Base-by-base conservation (phyloP, 305 asterid species). In the Ajuga reptans region DNA sequence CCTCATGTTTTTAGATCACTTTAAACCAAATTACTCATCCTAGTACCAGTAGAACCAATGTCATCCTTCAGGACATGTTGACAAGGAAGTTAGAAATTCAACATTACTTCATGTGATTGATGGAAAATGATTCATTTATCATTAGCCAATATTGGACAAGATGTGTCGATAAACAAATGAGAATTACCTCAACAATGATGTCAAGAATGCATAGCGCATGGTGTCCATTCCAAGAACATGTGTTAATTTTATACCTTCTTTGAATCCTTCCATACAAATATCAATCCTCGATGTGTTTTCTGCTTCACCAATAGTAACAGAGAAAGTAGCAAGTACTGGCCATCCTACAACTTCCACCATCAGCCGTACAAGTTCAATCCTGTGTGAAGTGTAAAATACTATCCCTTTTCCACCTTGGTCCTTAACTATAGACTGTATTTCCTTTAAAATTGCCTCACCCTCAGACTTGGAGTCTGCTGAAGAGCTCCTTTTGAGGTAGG, bases 251-350 rank as follows among this genome's bases (percentile, higher is more conserved):
- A 91, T 88, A 69, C 98, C 99, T 60, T 90, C 95, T 82, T 79
- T 91, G 80, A 94, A 91, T 66, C 99, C 99, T 79, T 94, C 99
- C 99, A 94, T 94, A 73, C 97, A 89, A 62, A 86, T 88, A 74
- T 63, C 68, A 69, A 86, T 85, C 81, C 95, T 81, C 24, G 93
- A 80, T 76, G 86, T 84, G 81, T 82, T 89, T 72, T 94, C 99
- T 42, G 85, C 86, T 80, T 94, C 98, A 73, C 95, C 97, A 98
- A 94, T 91, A 57, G 88, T 86, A 72, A 91, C 99, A 67, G 99
- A 83, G 80, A 87, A 91, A 58, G 93, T 94, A 76, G 99, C 99
- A 75, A 94, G 97, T 74, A 94, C 79, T 53, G 99, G 94, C 99
- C 99, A 94, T 54, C 97, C 99, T 41, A 91, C 87, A 78, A 86